These are phyloP conservation scores for Raphanus hybrid DNA, from an alignment of 441 rosid genomes.

Conservation along the genomic window DNA sequence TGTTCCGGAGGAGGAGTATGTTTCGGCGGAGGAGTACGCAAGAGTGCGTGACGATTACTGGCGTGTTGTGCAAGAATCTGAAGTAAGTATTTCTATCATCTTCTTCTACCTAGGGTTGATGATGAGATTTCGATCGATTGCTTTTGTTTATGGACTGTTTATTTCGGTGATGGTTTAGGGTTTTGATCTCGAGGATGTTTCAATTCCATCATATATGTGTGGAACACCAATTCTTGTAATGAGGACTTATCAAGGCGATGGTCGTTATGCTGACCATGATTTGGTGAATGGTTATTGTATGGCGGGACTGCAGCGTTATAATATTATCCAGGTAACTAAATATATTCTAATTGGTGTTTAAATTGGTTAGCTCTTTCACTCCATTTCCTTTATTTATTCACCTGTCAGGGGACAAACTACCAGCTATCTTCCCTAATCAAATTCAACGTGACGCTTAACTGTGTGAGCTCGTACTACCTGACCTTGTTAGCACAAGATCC, in stretches of 20 bases:
- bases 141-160: neutral
- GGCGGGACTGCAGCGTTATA: neutral
- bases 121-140: neutral
- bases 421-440: neutral
- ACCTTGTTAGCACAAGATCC: neutral
- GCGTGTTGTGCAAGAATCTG: neutral
- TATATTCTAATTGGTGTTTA: neutral
- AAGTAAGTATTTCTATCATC: neutral
- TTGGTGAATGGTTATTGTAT: neutral
- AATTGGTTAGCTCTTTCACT: neutral
- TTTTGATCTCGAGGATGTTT: neutral
- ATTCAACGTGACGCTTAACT: neutral
- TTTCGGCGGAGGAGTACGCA: neutral
- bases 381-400: neutral
- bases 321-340: neutral
- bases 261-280: neutral
- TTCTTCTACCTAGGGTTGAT: neutral
- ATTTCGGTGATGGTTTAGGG: neutral
- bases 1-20: neutral
- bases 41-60: neutral
- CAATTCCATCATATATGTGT: neutral
- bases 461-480: constrained; percentile 1
- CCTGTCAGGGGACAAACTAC: neutral
- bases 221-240: neutral
- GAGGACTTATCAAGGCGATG: neutral